A percentile compares a stretch with the other conserved stretches of the same genome.
phyloP scores from a whole-genome alignment of 1,284 basidiomycete genomes.

The Singerocomus inundabilis region DNA sequence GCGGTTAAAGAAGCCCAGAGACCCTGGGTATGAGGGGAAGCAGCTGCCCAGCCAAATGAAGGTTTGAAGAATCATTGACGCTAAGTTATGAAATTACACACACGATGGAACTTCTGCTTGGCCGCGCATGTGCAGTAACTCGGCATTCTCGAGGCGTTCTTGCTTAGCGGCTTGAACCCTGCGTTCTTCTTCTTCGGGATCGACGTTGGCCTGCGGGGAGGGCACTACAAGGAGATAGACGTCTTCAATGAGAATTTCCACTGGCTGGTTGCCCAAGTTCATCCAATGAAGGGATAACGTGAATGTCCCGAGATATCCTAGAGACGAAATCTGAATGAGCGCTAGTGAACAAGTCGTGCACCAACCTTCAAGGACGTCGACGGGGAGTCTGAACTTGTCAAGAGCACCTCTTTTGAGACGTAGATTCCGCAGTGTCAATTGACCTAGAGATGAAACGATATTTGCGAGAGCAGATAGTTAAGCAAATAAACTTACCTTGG shows the following conservation, averaged over 20 bases:
- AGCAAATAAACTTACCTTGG: conserved; percentile 56
- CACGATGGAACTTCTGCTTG: conserved; percentile 55
- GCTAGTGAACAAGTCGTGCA: not conserved
- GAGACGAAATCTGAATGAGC: not conserved
- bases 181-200: conserved; percentile 84
- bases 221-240: conserved; percentile 94
- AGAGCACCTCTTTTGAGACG: conserved; percentile 92
- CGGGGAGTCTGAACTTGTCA: conserved; percentile 94
- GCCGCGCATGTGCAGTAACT: conserved; percentile 77
- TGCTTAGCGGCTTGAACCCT: conserved; percentile 85
- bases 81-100: conserved; percentile 24
- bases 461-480: conserved; percentile 2
- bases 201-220: conserved; percentile 67
- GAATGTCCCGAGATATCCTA: conserved; percentile 90
- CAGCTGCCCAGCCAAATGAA: conserved; percentile 36
- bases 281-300: conserved; percentile 95
- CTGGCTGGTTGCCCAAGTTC: conserved; percentile 91
- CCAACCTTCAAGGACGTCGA: conserved; percentile 92
- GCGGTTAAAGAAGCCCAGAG: conserved; percentile 83
- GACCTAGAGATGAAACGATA: conserved; percentile 51
- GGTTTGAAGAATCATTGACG: not conserved
- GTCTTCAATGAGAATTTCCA: conserved; percentile 91
- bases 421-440: conserved; percentile 79
- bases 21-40: conserved; percentile 76
- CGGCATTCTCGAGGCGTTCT: conserved; percentile 87